Percentiles rank a stretch among this genome's conserved stretches.
Conservation (phyloP, 306 rosid species). For the Neltuma alba region DNA sequence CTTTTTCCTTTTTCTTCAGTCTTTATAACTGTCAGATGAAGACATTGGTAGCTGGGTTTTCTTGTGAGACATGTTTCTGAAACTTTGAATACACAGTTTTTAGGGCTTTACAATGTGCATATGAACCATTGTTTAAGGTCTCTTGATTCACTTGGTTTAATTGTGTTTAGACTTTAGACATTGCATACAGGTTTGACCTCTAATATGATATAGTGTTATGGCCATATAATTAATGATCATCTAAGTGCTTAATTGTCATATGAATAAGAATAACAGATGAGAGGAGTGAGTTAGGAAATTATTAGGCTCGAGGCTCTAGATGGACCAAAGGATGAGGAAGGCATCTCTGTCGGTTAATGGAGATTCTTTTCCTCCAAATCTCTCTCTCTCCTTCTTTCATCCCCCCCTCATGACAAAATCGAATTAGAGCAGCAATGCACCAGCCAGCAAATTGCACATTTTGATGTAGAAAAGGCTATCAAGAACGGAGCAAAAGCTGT, state of each 20-base stretch:
- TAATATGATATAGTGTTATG: not conserved
- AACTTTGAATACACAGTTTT: not conserved
- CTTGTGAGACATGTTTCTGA: not conserved
- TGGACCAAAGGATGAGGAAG: no score
- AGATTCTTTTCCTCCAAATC: no score
- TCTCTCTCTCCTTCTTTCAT: no score
- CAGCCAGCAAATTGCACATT: no score
- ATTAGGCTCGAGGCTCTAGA: no score
- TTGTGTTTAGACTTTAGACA: not conserved
- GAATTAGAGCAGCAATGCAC: no score
- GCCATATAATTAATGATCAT: not conserved
- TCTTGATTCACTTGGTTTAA: conserved; percentile 8
- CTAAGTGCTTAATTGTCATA: not conserved
- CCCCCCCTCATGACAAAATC: no score
- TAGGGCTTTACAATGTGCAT: not conserved
- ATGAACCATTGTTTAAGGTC: not conserved
- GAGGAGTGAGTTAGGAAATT: no score
- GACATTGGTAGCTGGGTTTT: conserved; percentile 5
- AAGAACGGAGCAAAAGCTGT: no score
- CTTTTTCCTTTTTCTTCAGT: conserved; percentile 24
- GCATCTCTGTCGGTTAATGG: no score
- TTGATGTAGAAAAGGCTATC: no score
- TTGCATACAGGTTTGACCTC: not conserved
- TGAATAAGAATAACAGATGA: no score
- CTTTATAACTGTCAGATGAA: conserved; percentile 5